Evolutionary conservation across 345 rosid species (phyloP), one percentile per base, ranked within the genome.

Genomic region (Alliaria petiolata): DNA sequence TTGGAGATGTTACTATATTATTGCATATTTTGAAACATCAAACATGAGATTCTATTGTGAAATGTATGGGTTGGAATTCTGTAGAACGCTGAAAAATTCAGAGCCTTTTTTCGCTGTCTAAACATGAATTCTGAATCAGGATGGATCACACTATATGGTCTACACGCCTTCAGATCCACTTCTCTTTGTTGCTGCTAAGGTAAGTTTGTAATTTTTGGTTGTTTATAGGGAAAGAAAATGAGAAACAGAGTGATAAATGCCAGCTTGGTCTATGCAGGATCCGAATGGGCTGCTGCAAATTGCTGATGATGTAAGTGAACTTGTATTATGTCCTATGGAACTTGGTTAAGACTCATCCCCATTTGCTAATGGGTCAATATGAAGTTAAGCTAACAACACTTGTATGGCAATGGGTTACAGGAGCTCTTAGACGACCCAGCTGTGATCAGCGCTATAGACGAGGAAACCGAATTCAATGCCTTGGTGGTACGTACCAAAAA

Each of bases 101-200:
- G 40, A 39, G 38, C 14, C n/a, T 20, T 15, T 69, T 33, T 39
- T 20, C 1, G 17, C 33, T 34, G 38, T 46, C 62, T 62, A 8
- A 68, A 63, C 2, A 69, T 39, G 17, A 55, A 20, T 55, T 12
- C 11, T 76, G 55, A 43, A 76, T 66, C 91, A 93, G 98, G 97
- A 90, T 79, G 97, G 97, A 65, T 79, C 89, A 54, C 96, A 93
- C 83, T 93, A 85, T 82, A 93, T 90, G 96, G 85, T 90, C 20
- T 93, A 90, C 77, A 93, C 98, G 34, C 85, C 87, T 50, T 79
- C 85, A 30, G 91, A 89, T 79, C 96, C 98, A 19, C 89, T 89
- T 81, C 89, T 88, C 33, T 92, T 92, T 67, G 92, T 90, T 76
- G 98, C 92, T 47, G 82, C 86, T 35, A 90, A 87, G 96, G 98